These are phyloP conservation scores for Alternaria sp. DNA, from an alignment of 2,329 filamentous ascomycete genomes.

Conservation along the genomic window DNA sequence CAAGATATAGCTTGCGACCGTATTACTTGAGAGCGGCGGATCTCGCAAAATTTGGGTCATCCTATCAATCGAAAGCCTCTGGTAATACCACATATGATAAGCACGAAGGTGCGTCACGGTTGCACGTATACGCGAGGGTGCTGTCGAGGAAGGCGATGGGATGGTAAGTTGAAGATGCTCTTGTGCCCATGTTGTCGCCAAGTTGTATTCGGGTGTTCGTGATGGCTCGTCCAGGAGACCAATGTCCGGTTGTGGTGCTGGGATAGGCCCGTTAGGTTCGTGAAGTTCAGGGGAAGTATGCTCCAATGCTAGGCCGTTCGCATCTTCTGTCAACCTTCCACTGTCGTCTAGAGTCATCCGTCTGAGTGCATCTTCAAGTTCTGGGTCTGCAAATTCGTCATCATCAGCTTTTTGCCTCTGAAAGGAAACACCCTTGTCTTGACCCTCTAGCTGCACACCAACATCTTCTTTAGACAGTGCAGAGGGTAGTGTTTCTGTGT, in stretches of 20 bases:
- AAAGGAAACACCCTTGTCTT: neutral
- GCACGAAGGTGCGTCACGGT: slow-evolving; percentile 43
- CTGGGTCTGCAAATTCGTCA: slow-evolving; percentile 36
- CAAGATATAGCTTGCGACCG: slow-evolving; percentile 42
- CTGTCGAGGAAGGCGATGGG: slow-evolving; percentile 27
- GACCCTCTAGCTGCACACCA: neutral
- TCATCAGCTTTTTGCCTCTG: neutral
- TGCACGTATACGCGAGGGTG: slow-evolving; percentile 38
- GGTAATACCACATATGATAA: slow-evolving; percentile 47
- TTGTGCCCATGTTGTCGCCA: slow-evolving; percentile 43
- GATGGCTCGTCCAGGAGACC: slow-evolving; percentile 1
- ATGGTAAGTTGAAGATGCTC: slow-evolving; percentile 40
- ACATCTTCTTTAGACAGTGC: neutral
- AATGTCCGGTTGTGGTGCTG: slow-evolving; percentile 2
- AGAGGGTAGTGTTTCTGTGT: neutral
- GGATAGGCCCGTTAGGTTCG: neutral
- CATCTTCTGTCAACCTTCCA: slow-evolving; percentile 18
- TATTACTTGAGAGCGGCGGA: slow-evolving; percentile 39
- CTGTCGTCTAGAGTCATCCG: slow-evolving; percentile 23
- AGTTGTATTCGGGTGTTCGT: slow-evolving; percentile 29
- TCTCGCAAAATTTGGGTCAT: slow-evolving; percentile 38
- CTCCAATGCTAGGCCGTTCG: neutral
- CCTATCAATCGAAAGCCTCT: slow-evolving; percentile 31
- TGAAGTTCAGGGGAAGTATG: neutral
- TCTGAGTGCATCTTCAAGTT: slow-evolving; percentile 35